Base-by-base conservation (phyloP, 2,329 filamentous ascomycete species). In the Aspergillus nomiae region DNA sequence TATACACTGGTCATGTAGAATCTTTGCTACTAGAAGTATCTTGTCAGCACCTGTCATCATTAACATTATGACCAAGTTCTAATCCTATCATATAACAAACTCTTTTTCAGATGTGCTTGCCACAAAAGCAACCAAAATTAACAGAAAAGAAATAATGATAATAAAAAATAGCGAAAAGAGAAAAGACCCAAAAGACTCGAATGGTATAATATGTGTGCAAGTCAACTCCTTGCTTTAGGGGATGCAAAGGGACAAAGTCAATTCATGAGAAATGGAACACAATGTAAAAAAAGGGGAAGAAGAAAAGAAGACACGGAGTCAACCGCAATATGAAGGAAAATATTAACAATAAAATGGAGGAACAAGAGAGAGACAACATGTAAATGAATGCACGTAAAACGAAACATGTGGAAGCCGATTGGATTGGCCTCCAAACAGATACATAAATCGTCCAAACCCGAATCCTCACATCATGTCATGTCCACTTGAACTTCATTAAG, bases 401-500 rank as follows among this genome's bases (percentile, higher is more conserved):
- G 38, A 54, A 48, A 41, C 38, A 62, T 50, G 56, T 38, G 30
- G 32, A 56, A 62, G 45, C 58, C 34, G 45, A 45, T 16, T 11
- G 45, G n/a, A 30, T 19, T 46, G 24, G 9, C 26, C 24, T 30
- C 48, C 28, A 24, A 62, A 54, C 59, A 43, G 34, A 45, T 24
- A 61, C 60, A 63, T 46, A 58, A 60, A 61, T 48, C 61, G 63
- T 48, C 50, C 28, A 53, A 61, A 61, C 54, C 58, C 28, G 43
- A 53, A 54, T 62, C 41, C 53, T 59, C 48, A 59, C 59, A 60
- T 64, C 58, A 59, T 45, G 36, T 67, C 58, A 61, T 66, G 60
- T 61, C 56, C 58, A 61, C 59, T 58, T 50, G 60, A 64, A 55
- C 63, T 55, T 69, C 65, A 63, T 67, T 65, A 64, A 28, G 30